Base-by-base conservation (phyloP, 495 filamentous ascomycete genomes). In the Podospora comata region DNA sequence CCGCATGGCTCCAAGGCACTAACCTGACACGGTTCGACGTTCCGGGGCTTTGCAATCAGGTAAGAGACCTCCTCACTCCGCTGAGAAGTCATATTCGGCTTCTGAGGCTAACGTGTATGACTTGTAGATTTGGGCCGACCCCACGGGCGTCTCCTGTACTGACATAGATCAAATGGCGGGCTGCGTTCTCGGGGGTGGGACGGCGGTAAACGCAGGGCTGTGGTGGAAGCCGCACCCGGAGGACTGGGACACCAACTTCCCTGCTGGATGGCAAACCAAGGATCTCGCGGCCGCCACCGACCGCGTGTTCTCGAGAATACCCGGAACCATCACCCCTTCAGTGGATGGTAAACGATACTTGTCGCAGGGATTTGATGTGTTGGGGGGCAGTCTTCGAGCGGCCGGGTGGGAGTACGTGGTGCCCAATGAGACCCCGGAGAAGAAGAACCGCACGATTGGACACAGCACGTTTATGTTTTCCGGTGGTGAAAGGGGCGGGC, bases 161-260 rank as follows among this genome's bases (percentile, higher is more conserved):
- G 88, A 92, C 71, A 86, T 86, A 16, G 86, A 85, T 60, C 86
- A 88, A 67, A 90, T 89, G 85, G 89, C 88, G 58, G 90, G 88
- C 32, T 93, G 90, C 71, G 84, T 91, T 59, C 86, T 92, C 53
- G 90, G 90, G 55, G 90, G 90, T 70, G 88, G 89, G 53, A 87
- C 88, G 9, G 89, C 89, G 6, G 83, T 92, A 70, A 92, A 93
- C 73, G 86, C 89, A 32, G 85, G 81, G 9, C 72, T 85, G 30
- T 85, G 81, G 80, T 85, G 80, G 81, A 83, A 80, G 74, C 72
- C 73, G 28, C 76, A 83, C 53, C 64, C 71, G n/a, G 77, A 78
- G 11, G 90, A 92, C 73, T 92, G 89, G 81, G 85, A 92, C 70
- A 83, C 84, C 71, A 89, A 89, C 73, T 93, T 91, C 77, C 90